A percentile compares a stretch with the other conserved stretches of the same genome.
Evolutionary conservation across 441 rosid species (phyloP).

Genomic region (Populus hybrid): DNA sequence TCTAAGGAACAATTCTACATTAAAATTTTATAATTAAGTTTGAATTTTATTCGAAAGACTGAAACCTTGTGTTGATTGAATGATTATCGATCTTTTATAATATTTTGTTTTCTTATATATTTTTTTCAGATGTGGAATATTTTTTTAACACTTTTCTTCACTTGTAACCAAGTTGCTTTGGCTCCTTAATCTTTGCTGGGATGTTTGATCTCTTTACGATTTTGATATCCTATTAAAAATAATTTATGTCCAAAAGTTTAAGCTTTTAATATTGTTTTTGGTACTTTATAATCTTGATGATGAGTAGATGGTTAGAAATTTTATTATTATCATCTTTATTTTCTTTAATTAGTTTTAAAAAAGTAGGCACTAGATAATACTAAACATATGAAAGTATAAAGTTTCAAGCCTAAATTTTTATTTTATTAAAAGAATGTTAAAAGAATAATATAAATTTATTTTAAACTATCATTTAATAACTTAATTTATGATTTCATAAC

Average conservation of each 20-base stretch:
- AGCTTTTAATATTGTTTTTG: no score
- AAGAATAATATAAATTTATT: no score
- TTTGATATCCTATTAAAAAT: no score
- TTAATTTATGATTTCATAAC: no score
- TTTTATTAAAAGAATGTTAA: no score
- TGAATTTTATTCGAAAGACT: not conserved
- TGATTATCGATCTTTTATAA: not conserved
- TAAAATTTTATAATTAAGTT: no score
- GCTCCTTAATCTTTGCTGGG: not conserved
- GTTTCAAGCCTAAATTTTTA: not conserved
- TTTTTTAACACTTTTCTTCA: not conserved
- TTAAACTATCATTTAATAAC: not conserved
- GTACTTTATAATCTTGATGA: no score
- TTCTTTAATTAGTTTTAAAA: no score
- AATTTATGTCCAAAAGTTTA: no score
- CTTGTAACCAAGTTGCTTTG: not conserved
- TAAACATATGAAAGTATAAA: not conserved
- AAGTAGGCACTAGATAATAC: not conserved
- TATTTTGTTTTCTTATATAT: no score
- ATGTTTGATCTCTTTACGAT: not conserved
- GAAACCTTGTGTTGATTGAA: not conserved
- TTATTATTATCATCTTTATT: no score
- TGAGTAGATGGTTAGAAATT: not conserved
- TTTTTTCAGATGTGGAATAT: not conserved
- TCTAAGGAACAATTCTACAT: no score